phyloP scores from a whole-genome alignment of 768 basidiomycete genomes.

The Solioccasus polychromus region DNA sequence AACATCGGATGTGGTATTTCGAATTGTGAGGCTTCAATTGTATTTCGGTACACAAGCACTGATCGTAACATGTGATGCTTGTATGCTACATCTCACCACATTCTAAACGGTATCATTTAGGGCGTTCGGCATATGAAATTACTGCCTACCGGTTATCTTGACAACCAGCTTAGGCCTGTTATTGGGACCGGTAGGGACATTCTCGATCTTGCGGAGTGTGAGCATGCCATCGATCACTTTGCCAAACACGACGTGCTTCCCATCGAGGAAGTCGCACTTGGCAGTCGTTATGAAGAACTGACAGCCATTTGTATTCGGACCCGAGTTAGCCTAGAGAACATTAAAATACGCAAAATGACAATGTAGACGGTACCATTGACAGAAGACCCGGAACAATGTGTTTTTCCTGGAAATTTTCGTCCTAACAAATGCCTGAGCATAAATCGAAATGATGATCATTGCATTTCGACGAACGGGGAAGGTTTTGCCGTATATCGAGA shows the following conservation, averaged over 20 bases:
- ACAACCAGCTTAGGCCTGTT: conserved; percentile 87
- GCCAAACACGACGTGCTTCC: conserved; percentile 92
- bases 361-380: conserved; percentile 66
- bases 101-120: conserved; percentile 33
- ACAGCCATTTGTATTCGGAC: conserved; percentile 91
- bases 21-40: no score
- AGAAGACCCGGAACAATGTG: conserved; percentile 83
- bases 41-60: no score
- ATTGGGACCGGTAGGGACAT: conserved; percentile 88
- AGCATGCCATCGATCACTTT: conserved; percentile 91
- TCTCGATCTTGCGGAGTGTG: conserved; percentile 93
- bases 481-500: conserved; percentile 96
- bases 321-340: conserved; percentile 80
- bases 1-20: no score
- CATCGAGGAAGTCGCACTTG: conserved; percentile 93
- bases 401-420: conserved; percentile 93
- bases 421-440: conserved; percentile 42
- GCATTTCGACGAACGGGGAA: conserved; percentile 62
- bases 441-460: not conserved
- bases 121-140: not conserved
- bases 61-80: no score
- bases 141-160: conserved; percentile 72
- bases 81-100: conserved; percentile 55
- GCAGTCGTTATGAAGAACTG: conserved; percentile 98
- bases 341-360: conserved; percentile 1